These are phyloP conservation scores for Glycine latifolia DNA, from an alignment of 306 rosid species.

Conservation along the genomic window DNA sequence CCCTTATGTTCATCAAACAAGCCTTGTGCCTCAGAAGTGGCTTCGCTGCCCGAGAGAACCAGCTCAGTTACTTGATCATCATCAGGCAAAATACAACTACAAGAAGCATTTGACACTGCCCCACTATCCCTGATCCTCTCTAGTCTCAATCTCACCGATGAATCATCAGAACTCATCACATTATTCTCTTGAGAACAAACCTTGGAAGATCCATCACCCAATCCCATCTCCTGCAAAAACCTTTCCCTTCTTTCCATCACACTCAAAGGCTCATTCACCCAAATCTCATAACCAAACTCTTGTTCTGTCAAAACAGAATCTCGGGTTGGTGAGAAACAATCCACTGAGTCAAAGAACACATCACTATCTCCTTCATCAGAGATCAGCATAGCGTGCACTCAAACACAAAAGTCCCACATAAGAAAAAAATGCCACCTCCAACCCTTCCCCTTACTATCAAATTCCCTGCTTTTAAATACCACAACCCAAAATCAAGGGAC, in stretches of 20 bases:
- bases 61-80: no score
- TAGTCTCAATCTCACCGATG: constrained; percentile 5
- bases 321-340: constrained; percentile 61
- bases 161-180: constrained; percentile 32
- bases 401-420: constrained; percentile 63
- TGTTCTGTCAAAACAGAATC: constrained; percentile 43
- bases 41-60: no score
- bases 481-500: constrained; percentile 55
- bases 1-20: constrained; percentile 11
- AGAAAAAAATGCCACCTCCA: constrained; percentile 43
- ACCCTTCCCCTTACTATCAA: constrained; percentile 18
- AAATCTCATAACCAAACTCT: constrained; percentile 61
- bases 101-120: constrained; percentile 51
- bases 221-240: constrained; percentile 71
- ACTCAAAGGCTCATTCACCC: constrained; percentile 82
- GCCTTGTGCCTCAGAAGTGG: no score
- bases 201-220: constrained; percentile 47
- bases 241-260: constrained; percentile 69
- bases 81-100: constrained; percentile 17
- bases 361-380: constrained; percentile 64
- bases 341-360: constrained; percentile 79
- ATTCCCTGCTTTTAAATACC: constrained; percentile 33
- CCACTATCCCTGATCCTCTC: constrained; percentile 47
- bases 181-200: constrained; percentile 44
- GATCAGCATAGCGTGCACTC: constrained; percentile 74